Conservation (phyloP, 2,329 filamentous ascomycete genomes). For the Penicillium sp. region DNA sequence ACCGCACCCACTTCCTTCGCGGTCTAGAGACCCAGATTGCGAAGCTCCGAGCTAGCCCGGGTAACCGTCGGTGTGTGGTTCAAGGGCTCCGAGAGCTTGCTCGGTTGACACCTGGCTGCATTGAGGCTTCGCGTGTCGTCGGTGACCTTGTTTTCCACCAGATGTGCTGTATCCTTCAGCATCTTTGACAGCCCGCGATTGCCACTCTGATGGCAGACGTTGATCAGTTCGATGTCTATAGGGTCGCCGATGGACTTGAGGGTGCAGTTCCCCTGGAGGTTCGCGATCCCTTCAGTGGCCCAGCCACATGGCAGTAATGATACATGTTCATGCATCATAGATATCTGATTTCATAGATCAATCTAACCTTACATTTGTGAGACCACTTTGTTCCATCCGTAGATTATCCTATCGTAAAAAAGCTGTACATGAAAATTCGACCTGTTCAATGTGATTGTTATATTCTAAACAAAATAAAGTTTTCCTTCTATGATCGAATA, state of each 20-base stretch:
- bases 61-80: not conserved
- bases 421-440: not conserved
- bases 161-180: not conserved
- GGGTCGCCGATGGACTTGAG: not conserved
- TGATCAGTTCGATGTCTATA: not conserved
- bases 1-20: not conserved
- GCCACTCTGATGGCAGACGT: not conserved
- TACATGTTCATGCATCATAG: not conserved
- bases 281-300: not conserved
- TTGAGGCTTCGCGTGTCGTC: not conserved
- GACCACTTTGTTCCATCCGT: not conserved
- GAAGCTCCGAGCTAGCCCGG: not conserved
- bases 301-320: not conserved
- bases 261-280: not conserved
- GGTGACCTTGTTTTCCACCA: not conserved
- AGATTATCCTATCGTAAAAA: not conserved
- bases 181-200: not conserved
- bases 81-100: not conserved
- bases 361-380: not conserved
- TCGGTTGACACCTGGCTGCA: not conserved
- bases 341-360: not conserved
- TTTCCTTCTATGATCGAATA: slow-evolving; percentile 22
- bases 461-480: slow-evolving; percentile 12
- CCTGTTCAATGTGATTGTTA: slow-evolving; percentile 9
- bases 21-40: not conserved